A percentile compares a stretch with the other conserved stretches of the same genome.
phyloP scores from a whole-genome alignment of 2,329 filamentous ascomycete genomes.

The Emmonsia crescens region DNA sequence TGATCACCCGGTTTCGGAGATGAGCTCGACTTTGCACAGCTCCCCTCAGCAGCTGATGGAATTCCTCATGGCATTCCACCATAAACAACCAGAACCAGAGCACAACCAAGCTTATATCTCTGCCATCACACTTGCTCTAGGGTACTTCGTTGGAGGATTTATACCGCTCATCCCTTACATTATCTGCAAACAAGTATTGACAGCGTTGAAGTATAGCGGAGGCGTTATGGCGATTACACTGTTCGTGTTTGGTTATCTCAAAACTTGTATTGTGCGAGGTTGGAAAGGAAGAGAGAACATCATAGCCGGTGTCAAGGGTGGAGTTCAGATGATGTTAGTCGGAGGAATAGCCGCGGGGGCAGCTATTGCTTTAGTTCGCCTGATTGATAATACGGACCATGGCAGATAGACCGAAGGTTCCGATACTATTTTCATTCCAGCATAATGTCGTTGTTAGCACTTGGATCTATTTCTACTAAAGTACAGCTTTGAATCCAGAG shows the following conservation, averaged over 20 bases:
- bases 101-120: slow-evolving; percentile 40
- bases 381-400: slow-evolving; percentile 34
- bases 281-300: slow-evolving; percentile 38
- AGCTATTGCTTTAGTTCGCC: slow-evolving; percentile 51
- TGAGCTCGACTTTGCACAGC: slow-evolving; percentile 27
- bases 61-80: slow-evolving; percentile 40
- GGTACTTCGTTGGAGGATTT: slow-evolving; percentile 60
- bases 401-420: neutral
- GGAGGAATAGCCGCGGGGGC: slow-evolving; percentile 56
- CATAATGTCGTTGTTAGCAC: neutral
- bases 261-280: slow-evolving; percentile 37
- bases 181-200: slow-evolving; percentile 37
- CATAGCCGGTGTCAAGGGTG: slow-evolving; percentile 46
- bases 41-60: slow-evolving; percentile 32
- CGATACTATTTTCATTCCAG: neutral
- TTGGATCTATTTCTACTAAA: neutral
- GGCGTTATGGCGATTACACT: slow-evolving; percentile 33
- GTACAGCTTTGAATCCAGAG: neutral
- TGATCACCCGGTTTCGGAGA: slow-evolving; percentile 23
- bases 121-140: slow-evolving; percentile 54
- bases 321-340: slow-evolving; percentile 53
- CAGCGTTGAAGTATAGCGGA: slow-evolving; percentile 41
- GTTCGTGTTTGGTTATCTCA: slow-evolving; percentile 33
- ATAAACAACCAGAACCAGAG: slow-evolving; percentile 35
- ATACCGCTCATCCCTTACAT: slow-evolving; percentile 64